A percentile compares a stretch with the other conserved stretches of the same genome.
Conservation (phyloP, 2,329 filamentous ascomycete genomes). For the Triangularia setosa region DNA sequence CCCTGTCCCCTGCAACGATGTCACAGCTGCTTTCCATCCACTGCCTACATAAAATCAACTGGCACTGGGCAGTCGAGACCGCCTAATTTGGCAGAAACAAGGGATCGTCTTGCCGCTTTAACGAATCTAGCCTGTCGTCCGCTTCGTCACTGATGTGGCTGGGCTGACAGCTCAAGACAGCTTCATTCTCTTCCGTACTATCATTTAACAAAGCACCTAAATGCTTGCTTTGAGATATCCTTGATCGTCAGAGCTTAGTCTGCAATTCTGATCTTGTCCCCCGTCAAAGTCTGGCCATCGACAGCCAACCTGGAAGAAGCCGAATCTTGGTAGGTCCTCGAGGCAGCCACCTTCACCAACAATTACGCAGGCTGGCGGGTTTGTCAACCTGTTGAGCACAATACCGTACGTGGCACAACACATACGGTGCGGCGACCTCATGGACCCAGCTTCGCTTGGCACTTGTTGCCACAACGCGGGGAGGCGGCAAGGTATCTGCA, state of each 20-base stretch:
- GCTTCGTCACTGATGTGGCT: constrained; percentile 24
- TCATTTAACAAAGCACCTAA: background rate
- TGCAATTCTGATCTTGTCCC: background rate
- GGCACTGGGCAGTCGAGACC: constrained; percentile 23
- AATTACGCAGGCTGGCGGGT: background rate
- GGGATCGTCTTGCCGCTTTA: constrained; percentile 27
- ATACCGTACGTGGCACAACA: constrained; percentile 17
- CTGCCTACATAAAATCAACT: background rate
- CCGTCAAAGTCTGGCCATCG: background rate
- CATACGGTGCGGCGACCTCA: constrained; percentile 13
- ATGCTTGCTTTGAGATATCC: background rate
- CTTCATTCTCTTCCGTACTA: background rate
- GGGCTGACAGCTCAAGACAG: constrained; percentile 6
- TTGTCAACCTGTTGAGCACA: constrained; percentile 3
- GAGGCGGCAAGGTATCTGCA: constrained; percentile 10
- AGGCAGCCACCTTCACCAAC: constrained; percentile 7
- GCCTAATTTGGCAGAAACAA: constrained; percentile 28
- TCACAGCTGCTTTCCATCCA: constrained; percentile 14
- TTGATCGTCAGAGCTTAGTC: background rate
- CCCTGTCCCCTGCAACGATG: constrained; percentile 24
- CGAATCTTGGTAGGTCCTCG: background rate
- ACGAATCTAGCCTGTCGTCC: constrained; percentile 20
- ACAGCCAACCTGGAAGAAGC: background rate
- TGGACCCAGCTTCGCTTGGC: constrained; percentile 13
- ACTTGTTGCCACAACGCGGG: constrained; percentile 12